Evolutionary conservation across 1,284 basidiomycete species (phyloP), one percentile per base, ranked within the genome.

Genomic region (Austroboletus novae-zelandiae): DNA sequence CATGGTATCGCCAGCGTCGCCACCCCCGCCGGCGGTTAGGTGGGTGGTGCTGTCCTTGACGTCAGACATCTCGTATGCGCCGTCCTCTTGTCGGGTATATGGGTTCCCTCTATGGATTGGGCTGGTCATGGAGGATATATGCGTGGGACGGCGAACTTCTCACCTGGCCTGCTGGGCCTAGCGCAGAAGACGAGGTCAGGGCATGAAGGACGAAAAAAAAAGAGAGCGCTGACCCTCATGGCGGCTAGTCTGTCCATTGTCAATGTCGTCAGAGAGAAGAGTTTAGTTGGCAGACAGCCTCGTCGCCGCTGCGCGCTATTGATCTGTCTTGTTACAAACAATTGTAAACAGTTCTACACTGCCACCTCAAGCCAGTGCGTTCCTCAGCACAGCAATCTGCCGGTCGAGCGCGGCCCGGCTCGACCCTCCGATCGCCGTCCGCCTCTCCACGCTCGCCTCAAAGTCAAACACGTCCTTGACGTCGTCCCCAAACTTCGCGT

Each of bases 401-500:
- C 94, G 78, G 59, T 89, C 81, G 25, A 99, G 80, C 75, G 93
- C 95, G 59, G 80, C 79, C 55, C 81, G 79, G 63, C 90, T 93
- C 1, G 96, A 88, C 9, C 96, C 96, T 27, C 96, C 96, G 59
- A 96, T 93, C 1, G 95, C 89, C 66, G 92, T 81, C 57, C 95
- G 77, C 59, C 94, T 83, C 74, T 99, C 96, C n/a, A 98, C 95
- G 59, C 90, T 94, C 51, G 86, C 86, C 69, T 97, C 94, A 68
- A 96, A 98, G 71, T 96, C 81, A 65, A 97, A 98, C 31, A 98
- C 86, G 5, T 73, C 67, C 53, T 82, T 75, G 13, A 97, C 84
- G 66, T 98, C 94, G 36, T 89, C 84, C 13, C 79, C 78, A 64
- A 99, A 99, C 59, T 85, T 84, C 43, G 80, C 78, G 58, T 84